Evolutionary conservation across 1,284 basidiomycete genomes (phyloP), one percentile per base, ranked within the genome.

Genomic region (Ustilago nuda): DNA sequence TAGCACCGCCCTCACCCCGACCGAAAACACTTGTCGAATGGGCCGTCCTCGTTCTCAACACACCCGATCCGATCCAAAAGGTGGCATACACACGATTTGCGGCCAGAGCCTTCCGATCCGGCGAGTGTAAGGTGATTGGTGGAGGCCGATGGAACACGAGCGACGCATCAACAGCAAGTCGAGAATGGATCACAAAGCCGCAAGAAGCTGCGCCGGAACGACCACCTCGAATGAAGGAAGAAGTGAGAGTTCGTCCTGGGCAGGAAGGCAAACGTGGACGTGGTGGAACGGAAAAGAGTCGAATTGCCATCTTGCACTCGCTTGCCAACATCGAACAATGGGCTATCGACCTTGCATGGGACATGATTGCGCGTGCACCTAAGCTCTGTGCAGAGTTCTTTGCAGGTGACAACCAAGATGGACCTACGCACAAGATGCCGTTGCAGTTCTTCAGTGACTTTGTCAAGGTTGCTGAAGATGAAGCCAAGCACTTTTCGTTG

Each of bases 271-370:
- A 88, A 62, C 85, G 92, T 56, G 89, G 89, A 0, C 88, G 88
- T 51, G 89, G 88, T 8, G 89, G 89, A 0, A 87, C 86, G 3
- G 87, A 88, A 51, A 91, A 91, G 85, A 92, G 90, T 77, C 87
- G 91, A 23, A 91, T 92, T 3, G 90, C 91, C 5, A 90, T 94
- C 90, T 87, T 95, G 23, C 89, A 94, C 87, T 92, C 93, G 2
- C 87, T 95, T 5, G 93, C 94, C 1, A 94, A 94, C 84, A 94
- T 96, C 59, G 94, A 95, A 81, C 93, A 94, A 83, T 96, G 93
- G 92, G 94, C 94, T 17, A 84, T 86, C 36, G 85, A 87, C 59
- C 74, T 87, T n/a, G 83, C 86, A 2, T 85, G 83, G 70, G 84
- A 86, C 81, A 94, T 94, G 70, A 93, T 94, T 81, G 93, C 91